Percentiles rank a stretch among this genome's conserved stretches.
Conservation (phyloP, 805 yeast species). For the Myxozyma lipomycoides region DNA sequence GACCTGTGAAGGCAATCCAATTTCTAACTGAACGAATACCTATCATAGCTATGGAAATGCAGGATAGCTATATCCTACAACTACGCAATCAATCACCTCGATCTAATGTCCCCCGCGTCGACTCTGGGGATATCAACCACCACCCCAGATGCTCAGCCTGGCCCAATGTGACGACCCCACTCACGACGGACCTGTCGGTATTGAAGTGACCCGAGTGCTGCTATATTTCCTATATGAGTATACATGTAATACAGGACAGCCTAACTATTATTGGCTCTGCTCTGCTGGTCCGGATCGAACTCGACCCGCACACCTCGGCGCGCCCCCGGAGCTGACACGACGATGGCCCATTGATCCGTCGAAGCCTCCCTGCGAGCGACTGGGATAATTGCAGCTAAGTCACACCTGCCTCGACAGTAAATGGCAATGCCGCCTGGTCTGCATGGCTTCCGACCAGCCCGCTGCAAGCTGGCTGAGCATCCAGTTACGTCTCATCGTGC, state of each 20-base stretch:
- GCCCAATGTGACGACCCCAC: neutral
- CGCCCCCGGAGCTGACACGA: neutral
- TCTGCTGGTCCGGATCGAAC: too few relatives aligned
- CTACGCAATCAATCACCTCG: neutral
- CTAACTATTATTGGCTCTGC: neutral
- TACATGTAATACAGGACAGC: neutral
- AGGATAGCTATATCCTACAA: neutral
- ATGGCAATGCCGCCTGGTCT: too few relatives aligned
- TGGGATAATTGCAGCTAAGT: neutral
- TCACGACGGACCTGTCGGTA: too few relatives aligned
- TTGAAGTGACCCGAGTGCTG: too few relatives aligned
- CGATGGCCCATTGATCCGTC: neutral
- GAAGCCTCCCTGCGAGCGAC: neutral
- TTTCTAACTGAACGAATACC: too few relatives aligned
- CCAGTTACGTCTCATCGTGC: neutral
- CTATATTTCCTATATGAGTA: too few relatives aligned
- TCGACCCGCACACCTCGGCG: too few relatives aligned
- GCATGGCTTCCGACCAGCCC: too few relatives aligned
- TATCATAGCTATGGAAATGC: too few relatives aligned
- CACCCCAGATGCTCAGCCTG: neutral
- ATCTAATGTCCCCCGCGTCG: neutral
- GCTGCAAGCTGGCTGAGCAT: neutral
- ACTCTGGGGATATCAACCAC: neutral
- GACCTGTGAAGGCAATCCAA: too few relatives aligned
- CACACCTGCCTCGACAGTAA: too few relatives aligned